Conservation (phyloP, 164 flowering plant genomes). For the Magnolia changhungtana region DNA sequence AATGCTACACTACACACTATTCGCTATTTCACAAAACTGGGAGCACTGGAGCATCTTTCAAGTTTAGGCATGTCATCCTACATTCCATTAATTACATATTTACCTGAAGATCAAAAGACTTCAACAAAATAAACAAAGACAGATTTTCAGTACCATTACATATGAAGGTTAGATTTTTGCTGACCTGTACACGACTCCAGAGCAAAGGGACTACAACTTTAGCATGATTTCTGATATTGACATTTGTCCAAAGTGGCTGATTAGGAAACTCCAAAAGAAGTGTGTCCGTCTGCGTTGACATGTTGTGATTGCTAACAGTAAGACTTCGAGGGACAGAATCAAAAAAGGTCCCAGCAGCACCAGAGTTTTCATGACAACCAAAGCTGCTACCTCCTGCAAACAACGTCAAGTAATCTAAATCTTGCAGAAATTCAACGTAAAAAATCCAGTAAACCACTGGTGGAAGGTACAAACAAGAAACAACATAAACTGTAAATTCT, state of each 20-base stretch:
- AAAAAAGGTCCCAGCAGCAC: slow-evolving; percentile 96
- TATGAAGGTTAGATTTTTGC: slow-evolving; percentile 2
- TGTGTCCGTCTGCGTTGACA: slow-evolving; percentile 84
- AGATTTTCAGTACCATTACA: not conserved
- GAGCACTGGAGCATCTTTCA: too few species aligned
- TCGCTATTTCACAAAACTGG: too few species aligned
- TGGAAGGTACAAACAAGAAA: not conserved
- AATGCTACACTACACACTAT: too few species aligned
- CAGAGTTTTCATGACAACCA: slow-evolving; percentile 80
- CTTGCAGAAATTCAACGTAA: not conserved
- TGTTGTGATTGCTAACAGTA: slow-evolving; percentile 67
- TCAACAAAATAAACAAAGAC: not conserved
- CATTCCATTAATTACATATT: not conserved
- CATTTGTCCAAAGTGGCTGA: slow-evolving; percentile 91
- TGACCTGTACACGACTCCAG: slow-evolving; percentile 99
- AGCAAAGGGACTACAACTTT: slow-evolving; percentile 86
- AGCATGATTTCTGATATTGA: slow-evolving; percentile 68
- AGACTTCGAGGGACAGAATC: slow-evolving; percentile 91
- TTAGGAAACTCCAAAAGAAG: slow-evolving; percentile 87
- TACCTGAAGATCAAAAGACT: not conserved
- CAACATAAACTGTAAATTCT: not conserved
- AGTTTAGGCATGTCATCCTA: not conserved
- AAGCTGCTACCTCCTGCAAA: slow-evolving; percentile 81
- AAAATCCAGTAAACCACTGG: too few species aligned
- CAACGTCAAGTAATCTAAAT: not conserved